Percentiles rank a stretch among this genome's conserved stretches.
Conservation (phyloP, 1,284 basidiomycete genomes). For the Leccinum pachyderme region DNA sequence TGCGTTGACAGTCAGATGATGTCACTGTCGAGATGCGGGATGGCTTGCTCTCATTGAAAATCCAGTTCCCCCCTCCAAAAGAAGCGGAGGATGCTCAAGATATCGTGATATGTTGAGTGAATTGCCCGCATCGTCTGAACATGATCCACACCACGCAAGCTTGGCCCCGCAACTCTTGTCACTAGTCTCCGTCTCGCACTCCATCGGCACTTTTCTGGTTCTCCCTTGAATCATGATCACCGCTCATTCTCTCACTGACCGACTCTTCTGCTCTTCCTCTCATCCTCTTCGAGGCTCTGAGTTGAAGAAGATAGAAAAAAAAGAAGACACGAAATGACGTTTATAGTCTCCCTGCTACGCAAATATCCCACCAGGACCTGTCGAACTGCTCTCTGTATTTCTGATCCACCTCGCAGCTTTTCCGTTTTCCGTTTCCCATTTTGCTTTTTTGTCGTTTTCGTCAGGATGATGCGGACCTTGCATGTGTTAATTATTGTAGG, state of each 20-base stretch:
- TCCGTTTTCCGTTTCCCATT: background rate
- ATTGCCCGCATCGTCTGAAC: background rate
- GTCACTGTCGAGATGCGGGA: constrained; percentile 47
- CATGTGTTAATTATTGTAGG: constrained; percentile 7
- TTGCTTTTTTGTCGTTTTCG: background rate
- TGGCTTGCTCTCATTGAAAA: constrained; percentile 48
- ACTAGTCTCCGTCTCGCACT: background rate
- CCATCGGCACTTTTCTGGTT: background rate
- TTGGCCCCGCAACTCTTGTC: background rate
- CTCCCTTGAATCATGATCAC: background rate
- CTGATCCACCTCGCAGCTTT: constrained; percentile 3
- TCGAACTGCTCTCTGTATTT: constrained; percentile 1
- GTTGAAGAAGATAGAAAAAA: background rate
- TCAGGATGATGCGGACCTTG: constrained; percentile 1
- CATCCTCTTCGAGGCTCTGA: background rate
- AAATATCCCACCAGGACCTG: background rate
- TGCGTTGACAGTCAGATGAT: constrained; percentile 42
- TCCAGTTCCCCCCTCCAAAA: constrained; percentile 39
- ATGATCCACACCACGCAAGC: background rate
- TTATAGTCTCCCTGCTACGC: background rate
- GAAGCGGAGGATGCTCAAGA: constrained; percentile 24
- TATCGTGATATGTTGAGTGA: constrained; percentile 29
- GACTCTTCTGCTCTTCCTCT: background rate
- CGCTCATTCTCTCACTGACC: background rate
- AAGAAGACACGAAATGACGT: constrained; percentile 6